Evolutionary conservation across 176 grass and related monocot genomes (phyloP).

Genomic region (Phoenix roebelenii): DNA sequence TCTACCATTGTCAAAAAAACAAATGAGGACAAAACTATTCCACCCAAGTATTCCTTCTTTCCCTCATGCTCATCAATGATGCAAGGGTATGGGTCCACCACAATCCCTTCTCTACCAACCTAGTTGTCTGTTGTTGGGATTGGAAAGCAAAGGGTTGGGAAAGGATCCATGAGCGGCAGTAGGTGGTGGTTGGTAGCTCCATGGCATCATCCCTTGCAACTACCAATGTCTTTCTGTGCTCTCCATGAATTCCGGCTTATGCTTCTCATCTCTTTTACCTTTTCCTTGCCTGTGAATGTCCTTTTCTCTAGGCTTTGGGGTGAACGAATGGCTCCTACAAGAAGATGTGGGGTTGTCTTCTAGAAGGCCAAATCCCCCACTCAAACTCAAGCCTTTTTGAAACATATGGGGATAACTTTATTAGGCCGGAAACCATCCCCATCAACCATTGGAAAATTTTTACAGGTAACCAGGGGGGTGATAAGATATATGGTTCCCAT

Average conservation of each 20-base stretch:
- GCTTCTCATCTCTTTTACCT: conserved; percentile 12
- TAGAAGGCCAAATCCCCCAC: conserved; percentile 37
- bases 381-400: neutral
- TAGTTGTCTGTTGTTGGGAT: neutral
- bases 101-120: neutral
- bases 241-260: conserved; percentile 5
- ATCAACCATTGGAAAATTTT: neutral
- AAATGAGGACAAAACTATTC: conserved; percentile 21
- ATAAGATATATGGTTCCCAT: no score
- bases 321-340: conserved; percentile 11
- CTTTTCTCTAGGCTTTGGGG: conserved; percentile 18
- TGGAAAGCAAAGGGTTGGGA: neutral
- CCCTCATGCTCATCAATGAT: conserved; percentile 3
- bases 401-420: no score
- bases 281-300: conserved; percentile 12
- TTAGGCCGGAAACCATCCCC: conserved; percentile 15
- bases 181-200: conserved; percentile 57
- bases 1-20: conserved; percentile 10
- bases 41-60: conserved; percentile 21
- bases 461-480: no score
- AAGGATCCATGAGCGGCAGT: conserved; percentile 30
- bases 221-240: conserved; percentile 4
- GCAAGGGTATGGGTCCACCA: conserved; percentile 11
- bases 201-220: conserved; percentile 28
- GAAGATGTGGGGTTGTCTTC: conserved; percentile 30